Evolutionary conservation across 1,284 basidiomycete genomes (phyloP).

Genomic region (Mycosarcoma maydis): DNA sequence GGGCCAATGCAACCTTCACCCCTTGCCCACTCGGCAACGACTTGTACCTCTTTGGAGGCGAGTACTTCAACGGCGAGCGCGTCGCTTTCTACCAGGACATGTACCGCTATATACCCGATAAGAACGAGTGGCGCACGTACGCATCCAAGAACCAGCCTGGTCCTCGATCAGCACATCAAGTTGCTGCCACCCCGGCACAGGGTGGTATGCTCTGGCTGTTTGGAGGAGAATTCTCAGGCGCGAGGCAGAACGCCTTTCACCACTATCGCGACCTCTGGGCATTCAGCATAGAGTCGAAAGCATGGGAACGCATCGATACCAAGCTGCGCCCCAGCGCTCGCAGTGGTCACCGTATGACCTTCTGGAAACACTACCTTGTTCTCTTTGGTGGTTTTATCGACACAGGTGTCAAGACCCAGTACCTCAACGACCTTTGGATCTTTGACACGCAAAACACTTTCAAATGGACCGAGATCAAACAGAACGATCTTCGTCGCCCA

Average conservation of each 20-base stretch:
- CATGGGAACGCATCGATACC: slow-evolving; percentile 90
- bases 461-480: slow-evolving; percentile 83
- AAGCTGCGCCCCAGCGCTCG: slow-evolving; percentile 82
- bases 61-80: slow-evolving; percentile 66
- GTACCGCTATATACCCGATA: slow-evolving; percentile 62
- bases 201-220: slow-evolving; percentile 67
- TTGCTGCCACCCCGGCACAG: slow-evolving; percentile 57
- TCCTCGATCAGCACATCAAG: slow-evolving; percentile 63
- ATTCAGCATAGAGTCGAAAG: slow-evolving; percentile 68
- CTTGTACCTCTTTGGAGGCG: slow-evolving; percentile 65
- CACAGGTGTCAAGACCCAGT: slow-evolving; percentile 79
- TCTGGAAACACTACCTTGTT: slow-evolving; percentile 85
- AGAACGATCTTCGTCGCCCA: slow-evolving; percentile 60
- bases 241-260: slow-evolving; percentile 87
- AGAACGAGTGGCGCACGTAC: slow-evolving; percentile 63
- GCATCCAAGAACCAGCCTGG: slow-evolving; percentile 63
- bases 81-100: slow-evolving; percentile 64
- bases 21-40: slow-evolving; percentile 65
- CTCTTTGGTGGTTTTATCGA: slow-evolving; percentile 89
- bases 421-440: slow-evolving; percentile 86
- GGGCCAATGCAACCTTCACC: slow-evolving; percentile 65
- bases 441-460: slow-evolving; percentile 84
- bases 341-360: slow-evolving; percentile 84
- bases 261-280: slow-evolving; percentile 79
- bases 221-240: slow-evolving; percentile 72